Conservation (phyloP, 441 rosid genomes). For the Jatropha multifida region DNA sequence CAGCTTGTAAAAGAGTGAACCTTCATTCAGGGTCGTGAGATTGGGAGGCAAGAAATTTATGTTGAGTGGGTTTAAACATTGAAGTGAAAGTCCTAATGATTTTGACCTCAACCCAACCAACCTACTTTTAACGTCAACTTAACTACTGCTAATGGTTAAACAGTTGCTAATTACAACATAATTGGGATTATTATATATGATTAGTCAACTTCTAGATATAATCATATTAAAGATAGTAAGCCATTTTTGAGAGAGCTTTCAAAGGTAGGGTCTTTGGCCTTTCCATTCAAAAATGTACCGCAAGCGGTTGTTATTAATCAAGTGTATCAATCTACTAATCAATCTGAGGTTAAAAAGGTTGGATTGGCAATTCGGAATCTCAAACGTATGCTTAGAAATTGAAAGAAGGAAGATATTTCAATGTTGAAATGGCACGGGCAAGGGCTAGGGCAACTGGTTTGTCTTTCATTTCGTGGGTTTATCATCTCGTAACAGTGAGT, state of each 20-base stretch:
- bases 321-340: too few relatives aligned
- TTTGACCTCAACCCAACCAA: not conserved
- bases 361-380: not conserved
- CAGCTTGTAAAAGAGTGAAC: conserved; percentile 9
- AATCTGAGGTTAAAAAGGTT: too few relatives aligned
- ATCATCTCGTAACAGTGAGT: not conserved
- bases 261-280: not conserved
- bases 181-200: conserved; percentile 18
- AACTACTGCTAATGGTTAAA: too few relatives aligned
- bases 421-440: conserved; percentile 10
- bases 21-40: not conserved
- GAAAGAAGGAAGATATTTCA: not conserved
- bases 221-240: not conserved
- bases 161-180: not conserved
- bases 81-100: conserved; percentile 9
- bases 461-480: not conserved
- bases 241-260: conserved; percentile 11
- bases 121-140: not conserved
- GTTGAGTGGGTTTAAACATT: conserved; percentile 1
- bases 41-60: not conserved
- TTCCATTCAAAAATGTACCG: too few relatives aligned
- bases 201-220: conserved; percentile 28
- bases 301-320: too few relatives aligned
- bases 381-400: not conserved
- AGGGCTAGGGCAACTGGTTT: not conserved